phyloP scores from a whole-genome alignment of 768 basidiomycete species.

The Leccinum uliginosum region DNA sequence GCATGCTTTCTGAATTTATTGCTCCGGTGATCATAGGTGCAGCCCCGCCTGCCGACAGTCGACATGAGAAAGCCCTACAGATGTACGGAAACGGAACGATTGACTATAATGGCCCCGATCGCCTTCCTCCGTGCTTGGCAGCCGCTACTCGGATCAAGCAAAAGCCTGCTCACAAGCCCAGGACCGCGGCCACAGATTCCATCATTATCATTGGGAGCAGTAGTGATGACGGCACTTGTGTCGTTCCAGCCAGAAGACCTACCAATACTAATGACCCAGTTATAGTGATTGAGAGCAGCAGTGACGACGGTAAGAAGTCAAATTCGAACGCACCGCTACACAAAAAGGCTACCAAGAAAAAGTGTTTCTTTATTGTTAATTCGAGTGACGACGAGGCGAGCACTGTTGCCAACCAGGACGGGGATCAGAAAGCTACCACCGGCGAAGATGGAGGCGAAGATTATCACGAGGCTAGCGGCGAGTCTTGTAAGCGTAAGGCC shows the following conservation, averaged over 20 bases:
- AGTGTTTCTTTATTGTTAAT: too few species aligned
- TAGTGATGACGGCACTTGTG: not conserved
- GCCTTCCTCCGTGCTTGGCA: not conserved
- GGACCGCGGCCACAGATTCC: not conserved
- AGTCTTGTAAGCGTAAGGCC: too few species aligned
- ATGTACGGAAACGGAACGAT: slow-evolving; percentile 1
- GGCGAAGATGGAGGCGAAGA: too few species aligned
- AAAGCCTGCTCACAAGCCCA: not conserved
- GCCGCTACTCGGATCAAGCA: not conserved
- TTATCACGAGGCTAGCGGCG: too few species aligned
- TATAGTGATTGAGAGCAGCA: not conserved
- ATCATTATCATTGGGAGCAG: slow-evolving; percentile 1
- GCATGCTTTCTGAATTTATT: not conserved
- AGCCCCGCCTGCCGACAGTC: not conserved
- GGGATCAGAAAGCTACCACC: too few species aligned
- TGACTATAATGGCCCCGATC: not conserved
- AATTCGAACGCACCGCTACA: not conserved
- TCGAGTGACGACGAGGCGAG: too few species aligned
- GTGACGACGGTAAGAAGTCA: not conserved
- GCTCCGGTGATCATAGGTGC: not conserved
- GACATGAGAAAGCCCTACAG: not conserved
- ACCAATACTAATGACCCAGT: not conserved
- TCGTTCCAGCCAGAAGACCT: not conserved
- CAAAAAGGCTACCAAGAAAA: too few species aligned
- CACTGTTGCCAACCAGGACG: too few species aligned